phyloP scores from a whole-genome alignment of 2,329 filamentous ascomycete genomes.

The Nemania sp. region DNA sequence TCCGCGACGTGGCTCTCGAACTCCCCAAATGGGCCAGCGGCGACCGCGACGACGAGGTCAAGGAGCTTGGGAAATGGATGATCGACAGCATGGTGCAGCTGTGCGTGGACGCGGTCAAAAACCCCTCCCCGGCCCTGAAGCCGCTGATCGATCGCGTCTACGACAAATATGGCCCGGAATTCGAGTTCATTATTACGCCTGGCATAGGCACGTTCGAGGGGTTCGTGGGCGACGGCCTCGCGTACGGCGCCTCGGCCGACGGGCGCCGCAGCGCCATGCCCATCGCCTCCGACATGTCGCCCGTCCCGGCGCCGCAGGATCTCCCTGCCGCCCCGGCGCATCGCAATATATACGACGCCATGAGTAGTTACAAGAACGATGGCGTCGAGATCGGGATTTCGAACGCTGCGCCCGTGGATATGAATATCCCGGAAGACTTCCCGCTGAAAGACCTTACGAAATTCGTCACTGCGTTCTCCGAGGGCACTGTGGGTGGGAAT shows the following conservation, averaged over 20 bases:
- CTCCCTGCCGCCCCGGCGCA: constrained; percentile 17
- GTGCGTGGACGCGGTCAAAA: constrained; percentile 16
- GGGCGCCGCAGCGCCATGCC: constrained; percentile 28
- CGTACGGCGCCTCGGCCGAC: constrained; percentile 29
- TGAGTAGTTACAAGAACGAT: constrained; percentile 14
- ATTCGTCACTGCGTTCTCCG: constrained; percentile 23
- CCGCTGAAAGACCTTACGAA: constrained; percentile 20
- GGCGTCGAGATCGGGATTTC: constrained; percentile 26
- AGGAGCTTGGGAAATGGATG: constrained; percentile 24
- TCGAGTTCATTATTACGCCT: constrained; percentile 27
- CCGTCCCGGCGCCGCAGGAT: constrained; percentile 26
- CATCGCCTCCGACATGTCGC: constrained; percentile 30
- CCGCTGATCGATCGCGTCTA: constrained; percentile 22
- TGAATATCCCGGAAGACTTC: constrained; percentile 32
- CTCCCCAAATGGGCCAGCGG: constrained; percentile 31
- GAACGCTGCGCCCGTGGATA: constrained; percentile 31
- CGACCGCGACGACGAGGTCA: constrained; percentile 17
- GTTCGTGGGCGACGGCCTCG: constrained; percentile 28
- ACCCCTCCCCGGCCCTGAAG: constrained; percentile 17
- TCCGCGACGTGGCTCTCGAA: constrained; percentile 21
- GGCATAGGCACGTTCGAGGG: constrained; percentile 32
- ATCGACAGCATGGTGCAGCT: constrained; percentile 21
- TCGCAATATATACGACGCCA: constrained; percentile 27
- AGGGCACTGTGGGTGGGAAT: constrained; percentile 28
- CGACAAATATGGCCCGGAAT: constrained; percentile 19